Conservation (phyloP, 2,329 filamentous ascomycete genomes). For the Whalleya microplaca region DNA sequence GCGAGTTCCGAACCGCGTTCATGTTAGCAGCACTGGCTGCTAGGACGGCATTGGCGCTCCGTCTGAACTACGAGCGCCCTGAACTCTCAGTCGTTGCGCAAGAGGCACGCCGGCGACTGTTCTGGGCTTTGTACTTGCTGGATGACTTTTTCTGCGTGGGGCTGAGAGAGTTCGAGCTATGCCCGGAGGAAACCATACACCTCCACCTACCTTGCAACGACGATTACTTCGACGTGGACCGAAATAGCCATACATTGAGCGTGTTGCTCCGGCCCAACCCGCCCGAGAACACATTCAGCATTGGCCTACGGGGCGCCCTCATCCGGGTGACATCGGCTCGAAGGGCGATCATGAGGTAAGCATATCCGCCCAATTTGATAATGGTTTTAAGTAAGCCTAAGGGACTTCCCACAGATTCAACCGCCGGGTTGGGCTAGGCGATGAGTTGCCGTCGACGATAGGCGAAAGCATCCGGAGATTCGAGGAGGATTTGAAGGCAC, state of each 20-base stretch:
- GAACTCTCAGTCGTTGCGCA: conserved; percentile 40
- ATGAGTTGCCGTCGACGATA: conserved; percentile 31
- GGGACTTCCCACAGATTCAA: conserved; percentile 28
- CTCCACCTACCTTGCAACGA: conserved; percentile 43
- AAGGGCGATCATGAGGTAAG: conserved; percentile 36
- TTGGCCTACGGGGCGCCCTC: conserved; percentile 32
- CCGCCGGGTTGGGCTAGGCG: conserved; percentile 33
- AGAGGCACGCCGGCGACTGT: conserved; percentile 43
- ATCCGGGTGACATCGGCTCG: conserved; percentile 33
- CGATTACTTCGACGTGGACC: conserved; percentile 37
- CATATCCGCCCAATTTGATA: background rate
- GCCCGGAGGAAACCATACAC: conserved; percentile 43
- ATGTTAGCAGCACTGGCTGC: conserved; percentile 42
- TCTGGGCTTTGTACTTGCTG: conserved; percentile 46
- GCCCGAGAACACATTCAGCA: conserved; percentile 12
- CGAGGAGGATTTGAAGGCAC: conserved; percentile 30
- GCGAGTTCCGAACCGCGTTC: conserved; percentile 39
- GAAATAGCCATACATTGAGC: conserved; percentile 21
- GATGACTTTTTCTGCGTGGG: conserved; percentile 47
- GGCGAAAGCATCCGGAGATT: conserved; percentile 30
- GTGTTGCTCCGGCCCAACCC: conserved; percentile 26
- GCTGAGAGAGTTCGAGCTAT: conserved; percentile 46
- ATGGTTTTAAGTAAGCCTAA: conserved; percentile 7
- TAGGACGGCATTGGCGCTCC: conserved; percentile 42
- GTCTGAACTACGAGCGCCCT: conserved; percentile 44